Evolutionary conservation across 2,329 filamentous ascomycete genomes (phyloP), one percentile per base, ranked within the genome.

Genomic region (Sarocladium strictum): DNA sequence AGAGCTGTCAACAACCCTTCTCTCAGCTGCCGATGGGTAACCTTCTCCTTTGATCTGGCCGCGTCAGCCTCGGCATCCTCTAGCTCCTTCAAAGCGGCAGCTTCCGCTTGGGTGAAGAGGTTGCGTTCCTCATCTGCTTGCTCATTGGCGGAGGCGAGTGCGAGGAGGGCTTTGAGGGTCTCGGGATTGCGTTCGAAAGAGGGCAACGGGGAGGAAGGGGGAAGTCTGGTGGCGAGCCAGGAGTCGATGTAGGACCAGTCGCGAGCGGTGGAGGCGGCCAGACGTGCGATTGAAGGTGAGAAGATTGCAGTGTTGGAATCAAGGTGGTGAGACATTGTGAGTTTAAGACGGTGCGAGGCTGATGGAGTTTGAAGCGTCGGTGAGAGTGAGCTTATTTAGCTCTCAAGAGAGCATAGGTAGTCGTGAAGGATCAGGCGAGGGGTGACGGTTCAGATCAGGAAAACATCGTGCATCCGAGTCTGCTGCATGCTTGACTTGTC

Each of bases 241-340:
- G 77, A 76, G 70, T 95, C 90, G 61, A 97, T 81, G 60, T 89
- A 90, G 54, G 85, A 86, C 93, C 93, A 97, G 71, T 97, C 92
- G 66, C 93, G 92, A 47, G 90, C 89, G 58, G 88, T 85, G 12
- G 88, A 87, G 58, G 89, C 87, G 61, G 90, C 88, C 57, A 88
- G 85, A 56, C 90, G 86, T 53, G 84, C 83, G 29, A 85, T 73
- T 0, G 83, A 85, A 12, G 84, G 84, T 3, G 84, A 87, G 71
- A 87, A 87, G 55, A 87, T 84, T 57, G 83, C 81, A 12, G 78
- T 65, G 23, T 65, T 64, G 21, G 65, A 64, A 21, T 53, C 43
- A 6, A 43, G 14, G 37, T 15, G 32, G 45, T 33, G 27, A 56
- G 53, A 19, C 50, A 53, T 53, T 3, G 27, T 52, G 15, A 3